Base-by-base conservation (phyloP, 495 filamentous ascomycete species). In the Hypoxylon cercidicola region DNA sequence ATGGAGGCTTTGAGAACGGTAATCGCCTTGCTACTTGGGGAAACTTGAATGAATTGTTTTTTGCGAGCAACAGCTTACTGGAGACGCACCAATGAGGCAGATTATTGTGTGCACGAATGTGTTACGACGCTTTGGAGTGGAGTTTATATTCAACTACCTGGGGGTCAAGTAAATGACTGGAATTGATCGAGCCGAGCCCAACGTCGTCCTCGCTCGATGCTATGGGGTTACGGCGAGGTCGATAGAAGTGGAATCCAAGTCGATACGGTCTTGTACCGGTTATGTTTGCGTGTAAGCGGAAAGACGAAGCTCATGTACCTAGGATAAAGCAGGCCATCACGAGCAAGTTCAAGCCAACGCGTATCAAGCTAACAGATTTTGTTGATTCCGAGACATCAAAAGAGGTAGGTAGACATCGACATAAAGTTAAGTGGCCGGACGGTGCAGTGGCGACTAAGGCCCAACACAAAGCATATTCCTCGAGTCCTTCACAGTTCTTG, bases 1-100 rank as follows among this genome's bases (percentile, higher is more conserved):
- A 73, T 85, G 47, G 73, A 60, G 53, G 85, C 85, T 11, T 77
- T 85, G 13, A 77, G 77, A 69, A 81, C 75, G 1, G 74, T 87
- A 15, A 81, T 85, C 8, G 80, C 77, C n/a, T 62, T 88, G 48
- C 55, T 86, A 19, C 74, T 78, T 11, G 80, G 80, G 6, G 77
- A 81, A 47, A 52, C 39, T 10, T 61, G 28, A 64, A 25, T n/a
- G 19, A 43, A 48, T 32, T 15, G 28, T 25, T 54, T 54, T 41
- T 9, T 34, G 10, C 28, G 43, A 4, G 52, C 9, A 28, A 7
- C 25, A n/a, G n/a, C n/a, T n/a, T n/a, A n/a, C n/a, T n/a, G 8
- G 34, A 37, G 23, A 9, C 19, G 9, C 10, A 41, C 39, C 10
- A 13, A 12, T 48, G 9, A 21, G 18, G n/a, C 39, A 9, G 40